Evolutionary conservation across 192 early-diverging fungal genomes (phyloP), one percentile per base, ranked within the genome.

Genomic region (Podila verticillata): DNA sequence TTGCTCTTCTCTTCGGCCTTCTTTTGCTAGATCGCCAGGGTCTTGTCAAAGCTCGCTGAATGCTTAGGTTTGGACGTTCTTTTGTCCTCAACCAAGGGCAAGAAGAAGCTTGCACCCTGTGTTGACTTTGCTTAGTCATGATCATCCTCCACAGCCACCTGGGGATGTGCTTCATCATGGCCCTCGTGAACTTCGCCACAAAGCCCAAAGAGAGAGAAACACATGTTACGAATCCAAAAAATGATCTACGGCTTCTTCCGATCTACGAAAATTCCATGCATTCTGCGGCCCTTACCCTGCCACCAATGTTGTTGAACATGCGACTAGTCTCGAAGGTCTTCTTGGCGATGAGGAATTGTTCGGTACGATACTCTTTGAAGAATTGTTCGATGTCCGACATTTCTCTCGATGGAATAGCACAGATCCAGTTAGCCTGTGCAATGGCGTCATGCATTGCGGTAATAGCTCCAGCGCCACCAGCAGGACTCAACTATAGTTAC

Each of bases 361-460:
- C 63, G 7, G 10, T 8, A 10, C 28, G 28, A 15, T 65, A 65
- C 4, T 65, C 63, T 7, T 49, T 24, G 47, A 65, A 65, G 5
- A 30, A 0, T 3, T 30, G 28, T 4, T 49, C 26, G 3, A 65
- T 65, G 5, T 65, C 63, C 5, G 8, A 2, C n/a, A 54, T 44
- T 12, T 29, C 48, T 28, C 28, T 48, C 4, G 22, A 17, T 47
- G 29, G 28, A 19, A 57, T 8, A 15, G 47, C 29, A 31, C 28
- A 48, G 39, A 63, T 63, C 62, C 62, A 63, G n/a, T 63, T 63
- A 4, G 62, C 62, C 22, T 47, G 19, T 39, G 39, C n/a, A 15
- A 63, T 47, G 1, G 62, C 62, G 24, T 48, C 62, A 15, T 63
- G 62, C 62, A 48, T 63, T 3, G 62, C 62, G 7, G 35, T 63